These are phyloP conservation scores for Fusarium xylarioides DNA, from an alignment of 2,329 filamentous ascomycete genomes.

Conservation along the genomic window DNA sequence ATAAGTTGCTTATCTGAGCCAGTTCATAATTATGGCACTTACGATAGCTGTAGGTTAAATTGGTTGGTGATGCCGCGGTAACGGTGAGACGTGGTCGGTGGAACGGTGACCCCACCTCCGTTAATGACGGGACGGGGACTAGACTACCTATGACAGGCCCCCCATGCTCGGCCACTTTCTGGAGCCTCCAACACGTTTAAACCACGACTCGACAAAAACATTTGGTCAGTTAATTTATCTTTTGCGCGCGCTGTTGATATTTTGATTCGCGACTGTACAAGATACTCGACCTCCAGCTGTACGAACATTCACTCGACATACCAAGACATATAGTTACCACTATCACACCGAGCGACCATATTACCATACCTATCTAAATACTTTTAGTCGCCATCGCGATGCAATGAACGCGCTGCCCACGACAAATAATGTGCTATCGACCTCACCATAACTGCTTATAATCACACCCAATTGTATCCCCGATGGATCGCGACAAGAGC, in stretches of 20 bases:
- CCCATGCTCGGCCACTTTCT: constrained; percentile 14
- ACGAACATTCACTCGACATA: constrained; percentile 1
- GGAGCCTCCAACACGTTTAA: constrained; percentile 27
- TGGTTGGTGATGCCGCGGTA: neutral
- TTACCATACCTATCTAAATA: neutral
- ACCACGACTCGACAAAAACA: constrained; percentile 34
- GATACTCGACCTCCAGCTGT: neutral
- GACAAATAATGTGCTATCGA: constrained; percentile 33
- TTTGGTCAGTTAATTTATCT: constrained; percentile 18
- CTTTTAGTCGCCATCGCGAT: constrained; percentile 21
- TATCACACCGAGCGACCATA: neutral
- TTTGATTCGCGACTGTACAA: constrained; percentile 18
- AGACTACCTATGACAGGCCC: neutral
- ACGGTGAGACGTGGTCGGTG: neutral
- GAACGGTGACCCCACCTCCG: constrained; percentile 11
- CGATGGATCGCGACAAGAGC: constrained; percentile 43
- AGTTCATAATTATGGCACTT: neutral
- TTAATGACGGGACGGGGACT: constrained; percentile 16
- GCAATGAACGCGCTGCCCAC: constrained; percentile 36
- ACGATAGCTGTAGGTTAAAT: neutral
- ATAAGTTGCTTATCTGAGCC: neutral
- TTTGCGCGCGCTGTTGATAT: constrained; percentile 32
- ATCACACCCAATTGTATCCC: neutral
- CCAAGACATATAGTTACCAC: neutral
- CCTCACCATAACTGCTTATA: constrained; percentile 16